phyloP scores from a whole-genome alignment of 306 rosid genomes.

The Aeschynomene evenia region DNA sequence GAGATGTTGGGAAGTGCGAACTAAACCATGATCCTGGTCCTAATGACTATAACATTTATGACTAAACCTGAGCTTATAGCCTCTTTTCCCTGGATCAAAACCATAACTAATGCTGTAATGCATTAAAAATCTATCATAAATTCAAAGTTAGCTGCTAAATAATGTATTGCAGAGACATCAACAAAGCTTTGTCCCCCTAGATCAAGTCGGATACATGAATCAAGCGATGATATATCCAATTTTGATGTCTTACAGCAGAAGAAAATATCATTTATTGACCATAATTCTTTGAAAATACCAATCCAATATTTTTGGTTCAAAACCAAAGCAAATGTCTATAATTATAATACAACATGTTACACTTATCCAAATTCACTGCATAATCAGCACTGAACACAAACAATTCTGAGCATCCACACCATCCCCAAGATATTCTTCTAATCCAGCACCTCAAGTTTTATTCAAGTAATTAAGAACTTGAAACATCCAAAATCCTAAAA shows the following conservation, averaged over 20 bases:
- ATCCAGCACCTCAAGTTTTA: neutral
- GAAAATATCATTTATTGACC: neutral
- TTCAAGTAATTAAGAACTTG: neutral
- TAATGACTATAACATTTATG: neutral
- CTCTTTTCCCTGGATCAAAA: neutral
- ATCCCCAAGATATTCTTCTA: neutral
- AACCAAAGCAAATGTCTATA: neutral
- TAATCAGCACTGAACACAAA: neutral
- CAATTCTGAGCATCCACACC: neutral
- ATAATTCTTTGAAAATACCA: neutral
- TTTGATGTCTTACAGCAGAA: neutral
- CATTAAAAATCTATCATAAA: neutral
- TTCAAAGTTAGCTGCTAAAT: neutral
- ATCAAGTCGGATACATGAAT: no score
- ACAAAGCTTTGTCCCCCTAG: no score
- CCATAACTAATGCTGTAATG: neutral
- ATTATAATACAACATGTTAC: neutral
- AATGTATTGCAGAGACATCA: no score
- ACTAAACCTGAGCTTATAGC: neutral
- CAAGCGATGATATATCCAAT: no score
- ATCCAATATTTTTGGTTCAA: neutral
- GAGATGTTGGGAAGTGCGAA: constrained; percentile 13
- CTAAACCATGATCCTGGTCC: constrained; percentile 3
- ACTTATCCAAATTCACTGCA: neutral
- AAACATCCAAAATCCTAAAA: neutral